Conservation (phyloP, 768 basidiomycete genomes). For the Leucocoprinus leucothites region DNA sequence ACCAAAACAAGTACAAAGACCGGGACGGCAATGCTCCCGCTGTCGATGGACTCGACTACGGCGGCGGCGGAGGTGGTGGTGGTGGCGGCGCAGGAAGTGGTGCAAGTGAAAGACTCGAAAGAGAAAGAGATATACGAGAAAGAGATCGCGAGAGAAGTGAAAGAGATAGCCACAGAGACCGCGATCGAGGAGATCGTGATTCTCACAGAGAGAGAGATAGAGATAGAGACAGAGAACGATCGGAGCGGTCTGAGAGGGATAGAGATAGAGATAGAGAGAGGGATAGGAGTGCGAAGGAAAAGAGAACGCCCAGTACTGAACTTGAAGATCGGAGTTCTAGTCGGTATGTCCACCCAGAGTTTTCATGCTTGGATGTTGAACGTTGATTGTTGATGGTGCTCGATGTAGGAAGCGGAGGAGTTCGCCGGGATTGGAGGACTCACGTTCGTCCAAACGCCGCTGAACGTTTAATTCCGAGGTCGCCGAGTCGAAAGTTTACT, state of each 20-base stretch:
- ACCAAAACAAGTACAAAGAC: conserved; percentile 90
- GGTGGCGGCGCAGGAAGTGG: conserved; percentile 43
- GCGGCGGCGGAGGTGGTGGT: conserved; percentile 30
- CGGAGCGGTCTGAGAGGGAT: neutral
- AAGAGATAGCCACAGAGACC: conserved; percentile 6
- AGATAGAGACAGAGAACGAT: conserved; percentile 6
- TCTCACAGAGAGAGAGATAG: neutral
- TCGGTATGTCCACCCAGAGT: conserved; percentile 52
- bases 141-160: conserved; percentile 1
- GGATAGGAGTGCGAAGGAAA: conserved; percentile 13
- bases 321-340: conserved; percentile 64
- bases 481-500: neutral
- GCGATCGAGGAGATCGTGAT: neutral
- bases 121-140: conserved; percentile 6
- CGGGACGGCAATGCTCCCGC: conserved; percentile 82
- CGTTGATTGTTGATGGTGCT: neutral
- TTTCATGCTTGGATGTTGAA: neutral
- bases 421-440: conserved; percentile 69
- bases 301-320: conserved; percentile 62
- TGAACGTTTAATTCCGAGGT: conserved; percentile 28
- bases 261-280: neutral
- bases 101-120: neutral
- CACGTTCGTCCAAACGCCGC: conserved; percentile 67
- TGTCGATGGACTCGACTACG: conserved; percentile 88
- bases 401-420: conserved; percentile 63